A percentile compares a stretch with the other conserved stretches of the same genome.
These are phyloP conservation scores for Centaurea solstitialis DNA, from an alignment of 129 eudicot species.

Conservation along the genomic window DNA sequence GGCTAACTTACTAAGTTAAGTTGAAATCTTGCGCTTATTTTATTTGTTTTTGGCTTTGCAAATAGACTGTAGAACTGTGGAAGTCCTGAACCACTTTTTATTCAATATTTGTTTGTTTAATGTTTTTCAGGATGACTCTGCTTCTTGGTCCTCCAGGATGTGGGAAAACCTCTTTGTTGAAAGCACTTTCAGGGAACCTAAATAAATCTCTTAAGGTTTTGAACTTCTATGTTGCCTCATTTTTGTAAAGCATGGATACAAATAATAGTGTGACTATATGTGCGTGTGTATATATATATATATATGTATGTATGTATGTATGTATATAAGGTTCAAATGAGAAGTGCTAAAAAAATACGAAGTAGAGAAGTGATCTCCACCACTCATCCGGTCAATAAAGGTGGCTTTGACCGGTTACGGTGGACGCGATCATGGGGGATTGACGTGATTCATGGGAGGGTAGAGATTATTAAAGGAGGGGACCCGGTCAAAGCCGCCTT, in stretches of 20 bases:
- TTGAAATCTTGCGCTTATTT: neutral
- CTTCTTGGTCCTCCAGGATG: constrained; percentile 94
- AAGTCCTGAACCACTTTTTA: neutral
- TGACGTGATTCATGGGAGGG: too few relatives aligned
- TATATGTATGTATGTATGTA: too few relatives aligned
- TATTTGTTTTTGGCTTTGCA: neutral
- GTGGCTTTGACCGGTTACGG: too few relatives aligned
- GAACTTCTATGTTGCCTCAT: neutral
- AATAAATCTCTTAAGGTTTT: constrained; percentile 63
- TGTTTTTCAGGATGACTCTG: constrained; percentile 69
- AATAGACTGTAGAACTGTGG: neutral
- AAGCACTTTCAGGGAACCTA: constrained; percentile 82
- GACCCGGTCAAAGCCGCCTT: too few relatives aligned
- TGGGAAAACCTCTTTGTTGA: constrained; percentile 77
- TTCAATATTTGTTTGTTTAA: neutral
- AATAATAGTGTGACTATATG: neutral
- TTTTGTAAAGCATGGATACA: constrained; percentile 6
- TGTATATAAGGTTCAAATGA: too few relatives aligned
- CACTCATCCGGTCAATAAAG: too few relatives aligned
- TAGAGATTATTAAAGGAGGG: too few relatives aligned
- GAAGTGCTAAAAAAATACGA: too few relatives aligned
- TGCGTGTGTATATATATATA: too few relatives aligned
- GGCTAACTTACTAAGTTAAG: neutral
- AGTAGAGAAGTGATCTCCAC: too few relatives aligned
- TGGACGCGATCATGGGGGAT: too few relatives aligned